Evolutionary conservation across 345 rosid species (phyloP).

Genomic region (Brassica incana): DNA sequence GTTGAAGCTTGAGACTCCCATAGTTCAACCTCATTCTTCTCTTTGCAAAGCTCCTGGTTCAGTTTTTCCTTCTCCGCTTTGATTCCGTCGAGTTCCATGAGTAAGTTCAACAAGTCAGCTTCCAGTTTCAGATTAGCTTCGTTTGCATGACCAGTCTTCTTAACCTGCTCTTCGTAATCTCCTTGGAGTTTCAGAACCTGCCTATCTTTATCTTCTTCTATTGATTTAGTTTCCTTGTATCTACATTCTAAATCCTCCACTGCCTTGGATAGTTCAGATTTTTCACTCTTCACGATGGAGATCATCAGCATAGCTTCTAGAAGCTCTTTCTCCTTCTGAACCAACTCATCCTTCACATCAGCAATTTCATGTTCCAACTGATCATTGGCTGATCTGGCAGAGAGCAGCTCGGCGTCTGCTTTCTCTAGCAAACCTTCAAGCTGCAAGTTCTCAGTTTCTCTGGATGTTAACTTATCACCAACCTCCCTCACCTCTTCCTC

Average conservation of each 20-base stretch:
- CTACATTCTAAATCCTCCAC: slow-evolving; percentile 60
- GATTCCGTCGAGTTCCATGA: slow-evolving; percentile 49
- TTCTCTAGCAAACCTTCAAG: slow-evolving; percentile 44
- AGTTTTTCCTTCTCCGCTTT: slow-evolving; percentile 53
- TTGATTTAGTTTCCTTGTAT: slow-evolving; percentile 54
- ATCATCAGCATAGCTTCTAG: slow-evolving; percentile 49
- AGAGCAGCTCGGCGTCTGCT: slow-evolving; percentile 45
- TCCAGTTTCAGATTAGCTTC: slow-evolving; percentile 54
- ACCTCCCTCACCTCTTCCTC: slow-evolving; percentile 49
- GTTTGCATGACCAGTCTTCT: slow-evolving; percentile 43
- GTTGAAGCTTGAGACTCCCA: slow-evolving; percentile 66
- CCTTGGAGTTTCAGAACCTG: slow-evolving; percentile 54
- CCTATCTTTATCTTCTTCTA: slow-evolving; percentile 51
- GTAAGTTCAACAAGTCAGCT: slow-evolving; percentile 46
- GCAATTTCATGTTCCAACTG: slow-evolving; percentile 52
- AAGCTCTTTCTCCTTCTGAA: slow-evolving; percentile 50
- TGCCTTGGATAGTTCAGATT: slow-evolving; percentile 41
- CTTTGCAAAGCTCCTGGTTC: slow-evolving; percentile 51
- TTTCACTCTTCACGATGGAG: slow-evolving; percentile 42
- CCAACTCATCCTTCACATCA: slow-evolving; percentile 44
- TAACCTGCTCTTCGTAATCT: slow-evolving; percentile 50
- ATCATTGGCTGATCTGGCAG: slow-evolving; percentile 46
- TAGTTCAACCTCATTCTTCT: slow-evolving; percentile 45
- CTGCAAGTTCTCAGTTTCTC: slow-evolving; percentile 41
- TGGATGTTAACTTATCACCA: slow-evolving; percentile 47